Base-by-base conservation (phyloP, 257 asterid genomes). In the Datura wrightii region DNA sequence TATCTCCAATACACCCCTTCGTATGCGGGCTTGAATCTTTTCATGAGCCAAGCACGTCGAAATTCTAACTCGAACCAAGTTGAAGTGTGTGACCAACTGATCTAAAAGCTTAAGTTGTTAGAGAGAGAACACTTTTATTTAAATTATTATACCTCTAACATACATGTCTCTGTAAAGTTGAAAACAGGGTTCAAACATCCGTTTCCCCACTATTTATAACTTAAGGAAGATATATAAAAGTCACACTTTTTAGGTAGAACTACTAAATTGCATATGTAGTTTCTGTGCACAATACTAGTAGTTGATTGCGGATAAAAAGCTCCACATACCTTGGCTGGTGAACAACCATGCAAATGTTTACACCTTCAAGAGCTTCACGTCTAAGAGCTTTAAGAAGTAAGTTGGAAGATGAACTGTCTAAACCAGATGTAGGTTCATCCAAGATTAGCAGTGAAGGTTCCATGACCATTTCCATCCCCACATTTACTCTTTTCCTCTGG, bases 331-430 rank as follows among this genome's bases (percentile, higher is more conserved):
- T 95, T 78, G 99, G 99, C 87, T 95, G 99, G 91, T 95, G 99
- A 92, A 95, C 93, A 79, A 95, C 99, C 99, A 95, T 95, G 91
- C 97, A 94, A 82, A 95, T 90, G 86, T 92, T 95, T 83, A 95
- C 99, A 56, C 99, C 99, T 92, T 94, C 98, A 85, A 94, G 95
- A 89, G 99, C 96, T 90, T 95, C 99, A 37, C 99, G 97, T 84
- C 95, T 88, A 85, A 95, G 99, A 87, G 99, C 99, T 89, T 85
- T 92, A 86, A 95, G 92, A 85, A 95, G 99, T 90, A 95, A 92
- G 85, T 90, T 90, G 89, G 99, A 95, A 76, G 99, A 95, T 71
- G 99, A 87, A 88, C 99, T 95, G 88, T 95, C 99, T 85, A 95
- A 89, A 81, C 99, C 99, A 67, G 99, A 94, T 50, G 99, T 95